phyloP scores from a whole-genome alignment of 2,329 filamentous ascomycete species.

The Cladosporium austrohemisphaericum region DNA sequence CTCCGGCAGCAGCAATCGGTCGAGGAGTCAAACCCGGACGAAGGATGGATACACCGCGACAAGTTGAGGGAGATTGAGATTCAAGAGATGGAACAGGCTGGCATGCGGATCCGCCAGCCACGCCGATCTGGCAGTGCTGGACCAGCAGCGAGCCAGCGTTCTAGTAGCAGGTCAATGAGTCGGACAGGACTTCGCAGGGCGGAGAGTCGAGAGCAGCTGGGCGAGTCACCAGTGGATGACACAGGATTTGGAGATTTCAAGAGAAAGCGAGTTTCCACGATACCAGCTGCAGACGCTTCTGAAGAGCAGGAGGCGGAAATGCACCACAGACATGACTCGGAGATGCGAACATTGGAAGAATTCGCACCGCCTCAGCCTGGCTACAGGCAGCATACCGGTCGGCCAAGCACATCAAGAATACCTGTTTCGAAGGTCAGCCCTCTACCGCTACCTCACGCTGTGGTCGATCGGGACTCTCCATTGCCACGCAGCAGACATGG shows the following conservation, averaged over 20 bases:
- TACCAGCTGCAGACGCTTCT: conserved; percentile 34
- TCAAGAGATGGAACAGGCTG: conserved; percentile 73
- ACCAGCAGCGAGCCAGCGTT: conserved; percentile 41
- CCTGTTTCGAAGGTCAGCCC: conserved; percentile 79
- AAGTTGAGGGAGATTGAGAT: conserved; percentile 79
- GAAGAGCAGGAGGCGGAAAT: conserved; percentile 41
- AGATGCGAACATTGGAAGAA: conserved; percentile 73
- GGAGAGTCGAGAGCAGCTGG: conserved; percentile 23
- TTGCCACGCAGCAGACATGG: conserved; percentile 57
- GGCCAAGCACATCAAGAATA: conserved; percentile 68
- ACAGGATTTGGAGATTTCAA: conserved; percentile 18
- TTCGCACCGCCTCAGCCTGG: conserved; percentile 56
- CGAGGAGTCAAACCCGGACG: conserved; percentile 44
- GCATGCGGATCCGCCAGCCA: conserved; percentile 57
- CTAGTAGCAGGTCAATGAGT: conserved; percentile 28
- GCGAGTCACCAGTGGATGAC: conserved; percentile 21
- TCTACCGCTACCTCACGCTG: conserved; percentile 66
- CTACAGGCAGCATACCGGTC: conserved; percentile 42
- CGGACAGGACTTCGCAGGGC: conserved; percentile 24
- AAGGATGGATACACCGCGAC: conserved; percentile 82
- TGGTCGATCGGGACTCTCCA: conserved; percentile 70
- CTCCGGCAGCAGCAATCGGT: background rate
- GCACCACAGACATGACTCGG: conserved; percentile 56
- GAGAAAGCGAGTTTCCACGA: conserved; percentile 27
- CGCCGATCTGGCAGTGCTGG: conserved; percentile 47